Base-by-base conservation (phyloP, 1,284 basidiomycete genomes). In the Acaromyces ingoldii region DNA sequence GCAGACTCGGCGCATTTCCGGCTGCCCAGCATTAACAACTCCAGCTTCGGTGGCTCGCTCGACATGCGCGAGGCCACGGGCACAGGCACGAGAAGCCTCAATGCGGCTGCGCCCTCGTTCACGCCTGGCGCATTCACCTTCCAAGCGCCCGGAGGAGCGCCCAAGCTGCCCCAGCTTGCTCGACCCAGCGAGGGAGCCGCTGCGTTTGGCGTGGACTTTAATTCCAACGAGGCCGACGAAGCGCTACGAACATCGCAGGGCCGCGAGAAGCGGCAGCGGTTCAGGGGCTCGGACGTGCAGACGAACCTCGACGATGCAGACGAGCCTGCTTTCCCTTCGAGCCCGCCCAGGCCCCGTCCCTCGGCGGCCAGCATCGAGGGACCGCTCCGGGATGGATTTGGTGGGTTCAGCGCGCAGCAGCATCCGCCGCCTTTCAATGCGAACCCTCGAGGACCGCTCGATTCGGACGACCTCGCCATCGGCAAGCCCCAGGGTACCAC, bases 321-420 rank as follows among this genome's bases (percentile, higher is more conserved):
- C 17, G 22, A 53, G 13, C 42, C 33, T 17, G 28, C 11, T 13
- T 55, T 52, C 33, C 38, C 52, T 21, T 42, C 44, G 3, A 62
- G 55, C 26, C 65, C 62, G 26, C 59, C 57, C 15, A 53, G 66
- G 11, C 66, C 63, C 2, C 44, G 37, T 24, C 46, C 55, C 9
- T 68, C 66, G 6, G 45, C 66, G 1, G 66, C 66, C 15, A 65
- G 55, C 33, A 67, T 69, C 60, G 64, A 66, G 42, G 65, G 66
- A 1, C 62, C 64, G 0, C 41, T 66, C 26, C 62, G 66, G 5
- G 51, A 49, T n/a, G 17, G 36, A 21, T 2, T 43, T 38, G 19
- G 33, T 29, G 13, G 51, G 36, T 30, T 51, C n/a, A 51, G 54
- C 29, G 57, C 60, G 4, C n/a, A n/a, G n/a, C n/a, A n/a, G n/a